Evolutionary conservation across 2,329 filamentous ascomycete species (phyloP).

Genomic region (Xylariaceae sp.): DNA sequence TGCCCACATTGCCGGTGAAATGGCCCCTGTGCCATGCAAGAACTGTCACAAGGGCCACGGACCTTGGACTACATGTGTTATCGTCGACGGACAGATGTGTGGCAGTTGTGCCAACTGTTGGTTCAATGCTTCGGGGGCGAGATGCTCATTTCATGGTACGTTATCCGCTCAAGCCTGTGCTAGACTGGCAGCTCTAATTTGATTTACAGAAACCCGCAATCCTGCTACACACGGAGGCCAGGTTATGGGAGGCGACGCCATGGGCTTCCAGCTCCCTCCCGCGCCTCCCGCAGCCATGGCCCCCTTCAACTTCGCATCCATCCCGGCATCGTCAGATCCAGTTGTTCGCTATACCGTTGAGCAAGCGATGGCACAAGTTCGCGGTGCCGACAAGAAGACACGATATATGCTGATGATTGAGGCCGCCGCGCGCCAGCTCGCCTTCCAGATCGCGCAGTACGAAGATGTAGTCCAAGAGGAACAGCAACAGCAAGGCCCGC

Average conservation of each 20-base stretch:
- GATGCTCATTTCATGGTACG: conserved; percentile 66
- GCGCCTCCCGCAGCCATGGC: conserved; percentile 40
- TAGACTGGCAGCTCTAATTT: conserved; percentile 4
- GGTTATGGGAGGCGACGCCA: conserved; percentile 39
- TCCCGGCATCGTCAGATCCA: conserved; percentile 44
- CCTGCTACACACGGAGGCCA: conserved; percentile 44
- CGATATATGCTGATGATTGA: conserved; percentile 59
- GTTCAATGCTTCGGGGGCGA: conserved; percentile 65
- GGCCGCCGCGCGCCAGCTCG: conserved; percentile 59
- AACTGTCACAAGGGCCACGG: conserved; percentile 67
- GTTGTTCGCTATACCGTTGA: conserved; percentile 52
- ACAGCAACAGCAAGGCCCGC: conserved; percentile 35
- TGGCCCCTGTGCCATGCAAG: conserved; percentile 58
- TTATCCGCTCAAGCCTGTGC: not conserved
- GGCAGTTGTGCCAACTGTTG: conserved; percentile 68
- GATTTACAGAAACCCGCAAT: conserved; percentile 52
- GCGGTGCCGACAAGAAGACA: conserved; percentile 49
- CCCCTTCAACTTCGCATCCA: conserved; percentile 41
- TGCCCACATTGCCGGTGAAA: conserved; percentile 60
- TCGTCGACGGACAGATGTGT: conserved; percentile 65
- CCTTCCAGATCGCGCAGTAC: conserved; percentile 58
- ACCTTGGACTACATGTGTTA: conserved; percentile 63
- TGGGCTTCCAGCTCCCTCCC: conserved; percentile 38
- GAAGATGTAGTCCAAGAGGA: conserved; percentile 48
- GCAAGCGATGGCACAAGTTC: conserved; percentile 54